Evolutionary conservation across 805 yeast genomes (phyloP), one percentile per base, ranked within the genome.

Genomic region (Ogataea allantospora): DNA sequence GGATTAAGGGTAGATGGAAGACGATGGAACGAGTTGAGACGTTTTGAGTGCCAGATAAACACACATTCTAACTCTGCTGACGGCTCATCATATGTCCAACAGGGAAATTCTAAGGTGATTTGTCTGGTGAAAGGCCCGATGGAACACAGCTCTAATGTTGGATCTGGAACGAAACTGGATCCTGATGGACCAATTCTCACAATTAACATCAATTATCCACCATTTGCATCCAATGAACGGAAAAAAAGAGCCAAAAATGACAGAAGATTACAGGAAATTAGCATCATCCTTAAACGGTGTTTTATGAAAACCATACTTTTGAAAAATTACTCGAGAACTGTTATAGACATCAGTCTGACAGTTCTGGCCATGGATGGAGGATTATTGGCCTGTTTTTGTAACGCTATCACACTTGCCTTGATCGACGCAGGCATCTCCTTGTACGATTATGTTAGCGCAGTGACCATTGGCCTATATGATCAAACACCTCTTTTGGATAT

Each of bases 351-450:
- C 6, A 74, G 77, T 29, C 67, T 89, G 6, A 85, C 86, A 47
- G 88, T 93, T 0, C 67, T 93, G 36, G 79, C 88, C 10, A 87
- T 88, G 54, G 99, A 93, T 55, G 99, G 99, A 25, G 95, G 95
- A 0, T 57, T 91, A 17, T 60, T 91, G 46, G 77, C 95, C 0
- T 71, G 84, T 1, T 77, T 93, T 48, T 71, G 87, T 28, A 93
- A 93, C 57, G 86, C 97, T 7, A 76, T 86, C 28, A 87, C 96
- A 1, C 66, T 93, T 51, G 97, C 96, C 0, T 68, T 93, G 29
- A 78, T 93, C 22, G 98, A 93, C 63, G 97, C 98, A 2, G 98
- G 98, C 33, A 81, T 93, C 30, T 83, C 96, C 5, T 81, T 93
- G 83, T 84, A 83, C 55, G 98, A 93, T 58, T 89, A 87, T 57